phyloP scores from a whole-genome alignment of 768 basidiomycete genomes.

The Albatrellus ellisii region DNA sequence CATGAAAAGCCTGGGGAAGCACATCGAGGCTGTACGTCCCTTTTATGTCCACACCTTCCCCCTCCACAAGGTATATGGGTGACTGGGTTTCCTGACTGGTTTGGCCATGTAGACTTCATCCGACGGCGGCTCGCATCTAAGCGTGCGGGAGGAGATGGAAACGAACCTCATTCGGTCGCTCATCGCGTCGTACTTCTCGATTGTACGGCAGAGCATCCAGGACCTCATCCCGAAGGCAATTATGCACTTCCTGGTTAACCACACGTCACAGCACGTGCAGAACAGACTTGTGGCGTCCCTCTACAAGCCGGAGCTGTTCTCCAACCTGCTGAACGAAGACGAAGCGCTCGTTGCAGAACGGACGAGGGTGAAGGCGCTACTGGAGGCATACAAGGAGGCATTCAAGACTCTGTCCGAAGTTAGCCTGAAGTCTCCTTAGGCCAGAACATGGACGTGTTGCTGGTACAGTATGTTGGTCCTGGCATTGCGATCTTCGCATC shows the following conservation, averaged over 20 bases:
- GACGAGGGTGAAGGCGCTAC: constrained; percentile 80
- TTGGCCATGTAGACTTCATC: constrained; percentile 28
- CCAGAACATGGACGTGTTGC: no score
- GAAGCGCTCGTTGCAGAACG: constrained; percentile 91
- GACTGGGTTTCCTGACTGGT: not conserved
- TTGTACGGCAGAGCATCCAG: constrained; percentile 93
- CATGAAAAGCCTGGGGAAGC: constrained; percentile 97
- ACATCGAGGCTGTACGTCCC: constrained; percentile 85
- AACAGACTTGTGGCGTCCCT: constrained; percentile 88
- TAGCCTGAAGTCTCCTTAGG: constrained; percentile 49
- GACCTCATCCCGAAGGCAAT: constrained; percentile 96
- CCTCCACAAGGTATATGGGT: not conserved
- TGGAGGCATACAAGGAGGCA: constrained; percentile 94
- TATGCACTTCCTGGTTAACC: constrained; percentile 96
- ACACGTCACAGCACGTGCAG: constrained; percentile 93
- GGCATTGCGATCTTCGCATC: no score
- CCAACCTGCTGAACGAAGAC: constrained; percentile 88
- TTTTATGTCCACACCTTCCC: not conserved
- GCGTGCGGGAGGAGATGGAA: constrained; percentile 91
- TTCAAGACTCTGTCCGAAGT: constrained; percentile 82
- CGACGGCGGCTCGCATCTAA: constrained; percentile 48
- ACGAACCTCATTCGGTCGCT: constrained; percentile 88
- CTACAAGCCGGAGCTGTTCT: constrained; percentile 91
- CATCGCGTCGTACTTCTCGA: constrained; percentile 91
- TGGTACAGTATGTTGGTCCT: no score